phyloP scores from a whole-genome alignment of 805 yeast genomes.

The Yarrowia sp. region DNA sequence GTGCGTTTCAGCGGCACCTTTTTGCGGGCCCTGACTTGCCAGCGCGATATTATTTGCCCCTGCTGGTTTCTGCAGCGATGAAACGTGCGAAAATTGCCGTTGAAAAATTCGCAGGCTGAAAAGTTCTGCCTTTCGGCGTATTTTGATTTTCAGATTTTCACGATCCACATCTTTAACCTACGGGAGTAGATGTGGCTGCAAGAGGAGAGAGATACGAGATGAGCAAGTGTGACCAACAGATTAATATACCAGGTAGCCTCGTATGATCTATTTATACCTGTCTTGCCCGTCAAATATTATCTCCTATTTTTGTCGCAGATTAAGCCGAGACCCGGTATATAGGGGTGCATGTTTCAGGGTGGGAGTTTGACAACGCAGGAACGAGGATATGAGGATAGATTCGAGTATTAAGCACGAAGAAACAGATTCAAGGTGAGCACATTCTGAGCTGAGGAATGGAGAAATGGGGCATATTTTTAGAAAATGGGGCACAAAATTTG shows the following conservation, averaged over 20 bases:
- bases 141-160: neutral
- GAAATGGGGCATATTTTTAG: too few species aligned
- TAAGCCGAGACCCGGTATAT: slow-evolving; percentile 4
- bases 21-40: slow-evolving; percentile 14
- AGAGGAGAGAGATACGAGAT: too few species aligned
- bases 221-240: too few species aligned
- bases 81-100: neutral
- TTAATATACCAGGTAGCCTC: too few species aligned
- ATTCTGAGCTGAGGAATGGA: neutral
- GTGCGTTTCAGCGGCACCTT: neutral
- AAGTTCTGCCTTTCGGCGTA: neutral
- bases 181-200: too few species aligned
- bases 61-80: slow-evolving; percentile 9
- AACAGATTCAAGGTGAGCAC: neutral
- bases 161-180: too few species aligned
- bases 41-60: slow-evolving; percentile 10
- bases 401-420: too few species aligned
- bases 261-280: too few species aligned
- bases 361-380: slow-evolving; percentile 17
- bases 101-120: too few species aligned
- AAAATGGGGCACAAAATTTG: too few species aligned
- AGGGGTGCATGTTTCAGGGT: slow-evolving; percentile 33
- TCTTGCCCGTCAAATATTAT: neutral
- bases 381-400: neutral
- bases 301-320: slow-evolving; percentile 18